Evolutionary conservation across 495 filamentous ascomycete species (phyloP).

Genomic region (Lepidopterella palustris): DNA sequence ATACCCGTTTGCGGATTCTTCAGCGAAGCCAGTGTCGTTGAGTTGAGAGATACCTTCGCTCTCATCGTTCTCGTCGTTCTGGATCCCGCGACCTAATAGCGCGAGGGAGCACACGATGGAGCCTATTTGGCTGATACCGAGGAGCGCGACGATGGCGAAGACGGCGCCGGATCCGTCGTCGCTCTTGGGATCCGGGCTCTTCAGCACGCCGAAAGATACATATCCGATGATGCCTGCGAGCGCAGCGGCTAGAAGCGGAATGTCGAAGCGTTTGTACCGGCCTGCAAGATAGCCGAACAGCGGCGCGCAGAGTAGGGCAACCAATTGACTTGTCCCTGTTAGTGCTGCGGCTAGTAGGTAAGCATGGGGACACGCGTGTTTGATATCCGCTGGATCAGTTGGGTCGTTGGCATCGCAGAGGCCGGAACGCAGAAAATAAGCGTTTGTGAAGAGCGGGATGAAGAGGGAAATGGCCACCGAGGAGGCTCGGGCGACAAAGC

Average conservation of each 20-base stretch:
- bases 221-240: constrained; percentile 71
- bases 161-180: constrained; percentile 57
- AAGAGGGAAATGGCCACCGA: constrained; percentile 93
- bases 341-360: constrained; percentile 80
- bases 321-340: constrained; percentile 79
- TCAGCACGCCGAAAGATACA: constrained; percentile 58
- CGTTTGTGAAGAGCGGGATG: constrained; percentile 84
- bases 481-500: constrained; percentile 92
- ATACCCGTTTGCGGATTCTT: neutral
- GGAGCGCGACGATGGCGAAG: constrained; percentile 67
- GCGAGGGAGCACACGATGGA: constrained; percentile 90
- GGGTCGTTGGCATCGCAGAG: constrained; percentile 57
- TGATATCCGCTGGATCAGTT: constrained; percentile 53
- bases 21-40: neutral
- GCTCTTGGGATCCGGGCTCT: constrained; percentile 61
- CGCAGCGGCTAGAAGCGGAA: constrained; percentile 66
- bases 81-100: constrained; percentile 70
- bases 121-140: constrained; percentile 90
- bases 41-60: neutral
- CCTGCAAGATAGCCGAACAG: constrained; percentile 76
- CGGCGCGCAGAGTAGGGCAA: constrained; percentile 78
- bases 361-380: constrained; percentile 70
- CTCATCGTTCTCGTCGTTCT: constrained; percentile 44
- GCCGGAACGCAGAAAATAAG: constrained; percentile 76
- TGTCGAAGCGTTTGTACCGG: constrained; percentile 53